Conservation (phyloP, 129 eudicot genomes). For the Tanacetum coccineum region DNA sequence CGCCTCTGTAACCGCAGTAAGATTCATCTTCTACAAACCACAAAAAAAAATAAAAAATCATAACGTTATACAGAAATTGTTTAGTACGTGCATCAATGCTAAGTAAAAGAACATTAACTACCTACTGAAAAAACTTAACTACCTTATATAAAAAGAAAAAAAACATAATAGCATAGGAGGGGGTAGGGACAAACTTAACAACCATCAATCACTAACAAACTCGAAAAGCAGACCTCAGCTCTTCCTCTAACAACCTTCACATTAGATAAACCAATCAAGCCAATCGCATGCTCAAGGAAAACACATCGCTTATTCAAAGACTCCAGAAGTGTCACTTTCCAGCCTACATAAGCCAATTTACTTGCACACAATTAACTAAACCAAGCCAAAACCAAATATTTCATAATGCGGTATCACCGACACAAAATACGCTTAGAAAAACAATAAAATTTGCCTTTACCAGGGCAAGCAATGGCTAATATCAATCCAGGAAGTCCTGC, state of each 20-base stretch:
- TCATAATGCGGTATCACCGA: background rate
- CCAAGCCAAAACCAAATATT: background rate
- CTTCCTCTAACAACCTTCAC: slow-evolving; percentile 78
- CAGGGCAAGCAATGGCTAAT: slow-evolving; percentile 90
- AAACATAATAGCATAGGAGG: no score
- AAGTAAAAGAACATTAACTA: no score
- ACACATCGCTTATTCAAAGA: slow-evolving; percentile 76
- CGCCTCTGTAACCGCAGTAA: slow-evolving; percentile 77
- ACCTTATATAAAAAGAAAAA: no score
- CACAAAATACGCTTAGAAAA: background rate
- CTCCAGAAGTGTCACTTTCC: slow-evolving; percentile 79
- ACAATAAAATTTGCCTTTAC: slow-evolving; percentile 28
- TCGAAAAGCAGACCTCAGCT: slow-evolving; percentile 67
- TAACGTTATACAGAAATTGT: no score
- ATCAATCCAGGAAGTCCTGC: slow-evolving; percentile 95
- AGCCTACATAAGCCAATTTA: slow-evolving; percentile 44
- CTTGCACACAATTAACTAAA: no score
- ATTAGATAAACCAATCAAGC: slow-evolving; percentile 64
- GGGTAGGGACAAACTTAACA: no score
- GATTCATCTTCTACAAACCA: slow-evolving; percentile 76
- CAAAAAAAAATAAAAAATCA: background rate
- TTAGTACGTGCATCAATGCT: no score
- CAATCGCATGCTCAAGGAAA: slow-evolving; percentile 72
- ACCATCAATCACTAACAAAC: no score
- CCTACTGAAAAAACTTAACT: no score